phyloP scores from a whole-genome alignment of 2,329 filamentous ascomycete species.

The Talaromyces sp. region DNA sequence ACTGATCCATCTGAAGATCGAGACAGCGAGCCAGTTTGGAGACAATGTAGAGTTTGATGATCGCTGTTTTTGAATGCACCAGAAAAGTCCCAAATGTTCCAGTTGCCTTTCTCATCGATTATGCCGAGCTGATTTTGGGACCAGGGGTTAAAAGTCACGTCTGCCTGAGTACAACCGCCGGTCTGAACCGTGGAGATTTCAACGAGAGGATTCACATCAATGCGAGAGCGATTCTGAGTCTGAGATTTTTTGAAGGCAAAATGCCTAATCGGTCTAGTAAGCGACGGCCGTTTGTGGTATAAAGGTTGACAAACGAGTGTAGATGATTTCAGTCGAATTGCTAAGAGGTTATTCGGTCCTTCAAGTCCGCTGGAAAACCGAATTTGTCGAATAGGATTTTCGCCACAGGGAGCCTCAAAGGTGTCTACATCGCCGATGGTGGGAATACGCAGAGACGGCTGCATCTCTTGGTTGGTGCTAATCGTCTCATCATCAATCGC shows the following conservation, averaged over 20 bases:
- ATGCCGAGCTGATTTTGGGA: constrained; percentile 53
- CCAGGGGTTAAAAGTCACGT: constrained; percentile 57
- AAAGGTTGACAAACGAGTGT: constrained; percentile 46
- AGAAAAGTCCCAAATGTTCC: constrained; percentile 47
- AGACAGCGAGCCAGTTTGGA: constrained; percentile 27
- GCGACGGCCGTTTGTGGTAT: constrained; percentile 26
- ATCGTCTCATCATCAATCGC: constrained; percentile 24
- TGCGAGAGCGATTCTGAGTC: constrained; percentile 24
- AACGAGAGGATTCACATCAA: constrained; percentile 45
- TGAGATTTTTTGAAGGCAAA: neutral
- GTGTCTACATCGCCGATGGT: constrained; percentile 38
- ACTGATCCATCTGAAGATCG: constrained; percentile 13
- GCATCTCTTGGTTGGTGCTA: constrained; percentile 28
- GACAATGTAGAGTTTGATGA: constrained; percentile 17
- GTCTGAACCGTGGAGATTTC: constrained; percentile 39
- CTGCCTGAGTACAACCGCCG: constrained; percentile 44
- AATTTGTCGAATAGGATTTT: constrained; percentile 50
- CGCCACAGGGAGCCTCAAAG: constrained; percentile 13
- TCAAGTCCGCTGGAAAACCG: constrained; percentile 41
- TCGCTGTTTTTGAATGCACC: constrained; percentile 26
- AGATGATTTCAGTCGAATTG: constrained; percentile 42
- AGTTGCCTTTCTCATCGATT: constrained; percentile 49
- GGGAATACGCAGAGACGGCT: constrained; percentile 22
- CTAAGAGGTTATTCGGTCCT: constrained; percentile 32
- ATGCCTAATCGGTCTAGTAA: constrained; percentile 8